Evolutionary conservation across 179 eudicot species (phyloP).

Genomic region (Corrigiola litoralis): DNA sequence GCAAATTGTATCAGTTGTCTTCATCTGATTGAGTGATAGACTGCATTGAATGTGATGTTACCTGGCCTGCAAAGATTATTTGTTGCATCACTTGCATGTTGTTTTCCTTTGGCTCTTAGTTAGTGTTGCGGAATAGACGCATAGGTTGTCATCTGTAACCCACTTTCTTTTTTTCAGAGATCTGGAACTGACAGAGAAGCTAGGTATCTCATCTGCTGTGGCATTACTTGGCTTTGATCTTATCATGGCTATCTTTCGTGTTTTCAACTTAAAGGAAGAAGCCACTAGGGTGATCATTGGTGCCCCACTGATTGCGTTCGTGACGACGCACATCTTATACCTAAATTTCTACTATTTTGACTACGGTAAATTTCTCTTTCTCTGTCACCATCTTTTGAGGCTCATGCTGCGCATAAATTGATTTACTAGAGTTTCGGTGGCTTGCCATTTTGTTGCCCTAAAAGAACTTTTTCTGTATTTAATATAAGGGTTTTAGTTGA

Average conservation of each 20-base stretch:
- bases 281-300: slow-evolving; percentile 72
- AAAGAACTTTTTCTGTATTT: too few species aligned
- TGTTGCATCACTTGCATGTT: neutral
- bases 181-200: slow-evolving; percentile 68
- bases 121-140: neutral
- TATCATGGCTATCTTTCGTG: slow-evolving; percentile 55
- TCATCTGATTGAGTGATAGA: neutral
- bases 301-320: slow-evolving; percentile 70
- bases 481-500: too few species aligned
- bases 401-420: neutral
- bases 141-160: neutral
- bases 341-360: slow-evolving; percentile 66
- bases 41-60: neutral
- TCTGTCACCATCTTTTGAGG: neutral
- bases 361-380: slow-evolving; percentile 45
- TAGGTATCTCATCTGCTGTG: slow-evolving; percentile 65
- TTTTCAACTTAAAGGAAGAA: slow-evolving; percentile 53
- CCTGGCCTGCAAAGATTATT: neutral
- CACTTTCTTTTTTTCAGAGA: slow-evolving; percentile 39
- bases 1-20: neutral
- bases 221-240: slow-evolving; percentile 69
- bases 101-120: neutral
- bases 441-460: too few species aligned
- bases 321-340: slow-evolving; percentile 63
- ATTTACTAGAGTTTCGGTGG: neutral